Evolutionary conservation across 768 basidiomycete genomes (phyloP), one percentile per base, ranked within the genome.

Genomic region (Xanthoconium stramineum): DNA sequence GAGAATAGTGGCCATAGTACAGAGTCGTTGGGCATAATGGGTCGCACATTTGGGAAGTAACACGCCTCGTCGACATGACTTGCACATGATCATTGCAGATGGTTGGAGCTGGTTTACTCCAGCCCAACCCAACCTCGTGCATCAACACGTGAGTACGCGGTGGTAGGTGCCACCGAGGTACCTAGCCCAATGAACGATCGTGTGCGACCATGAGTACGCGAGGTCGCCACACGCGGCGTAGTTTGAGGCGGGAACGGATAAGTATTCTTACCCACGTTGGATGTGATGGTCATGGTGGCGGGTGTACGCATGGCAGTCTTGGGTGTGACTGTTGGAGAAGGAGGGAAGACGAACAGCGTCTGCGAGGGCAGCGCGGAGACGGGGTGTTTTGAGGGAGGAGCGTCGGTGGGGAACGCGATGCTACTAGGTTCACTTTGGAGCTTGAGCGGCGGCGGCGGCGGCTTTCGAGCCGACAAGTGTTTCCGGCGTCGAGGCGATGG

Each of bases 301-400:
- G 91, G 89, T 50, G 87, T 90, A 38, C 73, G 71, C 50, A 79
- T 80, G 44, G 83, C 76, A 64, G 77, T 78, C 66, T 63, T 30
- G 32, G 60, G 59, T 75, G 63, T 46, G 78, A 83, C 47, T 8
- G 69, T 78, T 71, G 82, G 89, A 6, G 90, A 92, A 33, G 91
- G 89, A 2, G 91, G 91, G 66, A 93, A 93, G 37, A 93, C 85
- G 62, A 93, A 92, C 45, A 93, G 77, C 0, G 91, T 93, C 67
- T 93, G 91, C 2, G 90, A 89, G 33, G 88, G 87, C 35, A 85
- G 80, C 52, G 65, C 66, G 28, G 71, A 60, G 32, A 66, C 60
- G n/a, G 63, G 56, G 52, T 65, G 65, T 50, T 67, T 69, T 20
- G 52, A 56, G 56, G 57, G 52, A 45, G 53, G 54, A 20, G 51